These are phyloP conservation scores for Colletotrichum graminicola DNA, from an alignment of 2,329 filamentous ascomycete species.

Conservation along the genomic window DNA sequence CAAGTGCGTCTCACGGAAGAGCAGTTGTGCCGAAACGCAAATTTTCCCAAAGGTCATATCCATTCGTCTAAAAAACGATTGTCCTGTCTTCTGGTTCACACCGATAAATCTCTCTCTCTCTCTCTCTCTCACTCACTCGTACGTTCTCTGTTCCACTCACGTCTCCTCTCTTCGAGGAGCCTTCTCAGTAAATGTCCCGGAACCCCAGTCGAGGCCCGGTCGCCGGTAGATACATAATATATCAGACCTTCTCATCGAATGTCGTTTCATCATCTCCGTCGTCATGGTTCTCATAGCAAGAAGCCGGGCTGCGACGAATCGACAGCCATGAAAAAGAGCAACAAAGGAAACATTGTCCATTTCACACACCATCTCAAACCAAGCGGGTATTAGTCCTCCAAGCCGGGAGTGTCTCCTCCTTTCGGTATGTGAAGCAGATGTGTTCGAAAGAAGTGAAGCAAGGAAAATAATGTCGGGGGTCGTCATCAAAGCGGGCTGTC, in stretches of 20 bases:
- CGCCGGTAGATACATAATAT: conserved; percentile 25
- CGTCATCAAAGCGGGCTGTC: conserved; percentile 40
- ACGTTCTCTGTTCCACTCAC: conserved; percentile 3
- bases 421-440: conserved; percentile 41
- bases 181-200: conserved; percentile 16
- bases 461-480: conserved; percentile 9
- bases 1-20: neutral
- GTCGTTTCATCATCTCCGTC: conserved; percentile 41
- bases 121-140: too few species aligned
- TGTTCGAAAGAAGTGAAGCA: conserved; percentile 35
- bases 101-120: neutral
- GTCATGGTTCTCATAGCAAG: conserved; percentile 36
- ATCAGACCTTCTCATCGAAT: conserved; percentile 32
- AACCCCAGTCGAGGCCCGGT: conserved; percentile 17
- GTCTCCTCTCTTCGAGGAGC: conserved; percentile 2
- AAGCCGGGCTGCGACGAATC: conserved; percentile 18
- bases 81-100: conserved; percentile 21
- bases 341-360: conserved; percentile 22
- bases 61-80: conserved; percentile 28
- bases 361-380: conserved; percentile 33
- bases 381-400: conserved; percentile 35
- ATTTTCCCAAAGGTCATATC: conserved; percentile 19
- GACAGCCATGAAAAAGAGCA: conserved; percentile 23
- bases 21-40: conserved; percentile 8
- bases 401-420: conserved; percentile 22